phyloP scores from a whole-genome alignment of 2,329 filamentous ascomycete genomes.

The Penicillium sp. region DNA sequence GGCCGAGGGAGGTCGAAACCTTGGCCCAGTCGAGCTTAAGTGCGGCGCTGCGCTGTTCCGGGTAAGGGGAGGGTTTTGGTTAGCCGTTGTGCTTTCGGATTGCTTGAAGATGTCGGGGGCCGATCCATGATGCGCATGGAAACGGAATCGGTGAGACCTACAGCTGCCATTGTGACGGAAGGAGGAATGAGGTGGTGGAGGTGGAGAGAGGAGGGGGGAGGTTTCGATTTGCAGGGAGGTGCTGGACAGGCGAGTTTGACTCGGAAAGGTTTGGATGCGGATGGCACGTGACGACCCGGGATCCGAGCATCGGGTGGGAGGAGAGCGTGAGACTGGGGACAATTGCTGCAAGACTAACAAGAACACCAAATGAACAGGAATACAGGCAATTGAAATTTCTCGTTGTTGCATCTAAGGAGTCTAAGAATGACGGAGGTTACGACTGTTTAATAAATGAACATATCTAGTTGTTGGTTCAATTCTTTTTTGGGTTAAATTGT shows the following conservation, averaged over 20 bases:
- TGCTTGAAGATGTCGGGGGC: not conserved
- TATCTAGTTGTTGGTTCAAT: constrained; percentile 34
- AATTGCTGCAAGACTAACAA: not conserved
- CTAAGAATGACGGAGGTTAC: not conserved
- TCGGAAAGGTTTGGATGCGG: constrained; percentile 46
- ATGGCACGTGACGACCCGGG: constrained; percentile 39
- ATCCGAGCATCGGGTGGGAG: constrained; percentile 30
- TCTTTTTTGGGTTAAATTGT: constrained; percentile 40
- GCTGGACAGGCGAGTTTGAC: constrained; percentile 41
- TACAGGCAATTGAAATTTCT: not conserved
- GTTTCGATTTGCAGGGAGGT: constrained; percentile 40
- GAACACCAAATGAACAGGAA: not conserved
- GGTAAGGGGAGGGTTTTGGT: constrained; percentile 24
- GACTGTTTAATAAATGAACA: constrained; percentile 6
- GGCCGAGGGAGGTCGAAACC: constrained; percentile 89
- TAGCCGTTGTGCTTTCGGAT: constrained; percentile 25
- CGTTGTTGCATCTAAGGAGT: no score
- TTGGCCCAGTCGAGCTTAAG: constrained; percentile 99
- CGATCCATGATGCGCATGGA: constrained; percentile 3
- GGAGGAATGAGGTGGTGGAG: constrained; percentile 31
- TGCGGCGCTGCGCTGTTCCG: constrained; percentile 84
- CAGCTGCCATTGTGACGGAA: constrained; percentile 48
- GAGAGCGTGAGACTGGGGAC: not conserved
- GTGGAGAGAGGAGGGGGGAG: constrained; percentile 37
- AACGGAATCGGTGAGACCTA: constrained; percentile 31